Evolutionary conservation across 306 rosid species (phyloP).

Genomic region (Lathyrus oleraceus): DNA sequence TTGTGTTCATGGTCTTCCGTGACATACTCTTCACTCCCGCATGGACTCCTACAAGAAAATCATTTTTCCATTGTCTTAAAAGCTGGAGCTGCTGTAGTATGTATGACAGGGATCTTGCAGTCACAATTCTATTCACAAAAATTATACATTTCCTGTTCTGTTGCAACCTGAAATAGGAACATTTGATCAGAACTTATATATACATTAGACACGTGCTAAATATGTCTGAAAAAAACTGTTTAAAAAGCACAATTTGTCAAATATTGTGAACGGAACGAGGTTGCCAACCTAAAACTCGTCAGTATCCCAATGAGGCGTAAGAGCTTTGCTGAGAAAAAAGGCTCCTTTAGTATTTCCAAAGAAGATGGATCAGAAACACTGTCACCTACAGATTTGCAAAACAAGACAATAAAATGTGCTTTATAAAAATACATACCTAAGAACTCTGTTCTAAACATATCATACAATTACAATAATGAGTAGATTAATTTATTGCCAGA

Average conservation of each 20-base stretch:
- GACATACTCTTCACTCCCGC: constrained; percentile 77
- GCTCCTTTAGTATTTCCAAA: constrained; percentile 64
- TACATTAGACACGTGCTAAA: constrained; percentile 15
- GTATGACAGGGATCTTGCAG: constrained; percentile 78
- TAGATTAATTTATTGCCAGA: constrained; percentile 9
- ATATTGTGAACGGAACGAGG: constrained; percentile 19
- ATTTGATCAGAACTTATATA: constrained; percentile 24
- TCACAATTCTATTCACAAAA: constrained; percentile 88
- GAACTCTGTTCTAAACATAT: constrained; percentile 26
- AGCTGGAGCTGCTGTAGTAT: constrained; percentile 62
- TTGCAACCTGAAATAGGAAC: constrained; percentile 58
- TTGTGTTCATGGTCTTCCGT: constrained; percentile 62
- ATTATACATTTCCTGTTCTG: constrained; percentile 79
- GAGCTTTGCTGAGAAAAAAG: constrained; percentile 79
- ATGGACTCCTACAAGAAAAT: constrained; percentile 84
- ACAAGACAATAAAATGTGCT: constrained; percentile 24
- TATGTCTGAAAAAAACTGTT: constrained; percentile 29
- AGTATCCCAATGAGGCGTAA: constrained; percentile 75
- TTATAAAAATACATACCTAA: constrained; percentile 24
- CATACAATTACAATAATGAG: not conserved
- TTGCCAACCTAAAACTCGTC: constrained; percentile 72
- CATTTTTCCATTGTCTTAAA: constrained; percentile 72
- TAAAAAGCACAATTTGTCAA: constrained; percentile 29
- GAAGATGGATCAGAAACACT: constrained; percentile 49
- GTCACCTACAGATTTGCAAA: constrained; percentile 48